Conservation (phyloP, 2,329 filamentous ascomycete species). For the Penicillium sp. region DNA sequence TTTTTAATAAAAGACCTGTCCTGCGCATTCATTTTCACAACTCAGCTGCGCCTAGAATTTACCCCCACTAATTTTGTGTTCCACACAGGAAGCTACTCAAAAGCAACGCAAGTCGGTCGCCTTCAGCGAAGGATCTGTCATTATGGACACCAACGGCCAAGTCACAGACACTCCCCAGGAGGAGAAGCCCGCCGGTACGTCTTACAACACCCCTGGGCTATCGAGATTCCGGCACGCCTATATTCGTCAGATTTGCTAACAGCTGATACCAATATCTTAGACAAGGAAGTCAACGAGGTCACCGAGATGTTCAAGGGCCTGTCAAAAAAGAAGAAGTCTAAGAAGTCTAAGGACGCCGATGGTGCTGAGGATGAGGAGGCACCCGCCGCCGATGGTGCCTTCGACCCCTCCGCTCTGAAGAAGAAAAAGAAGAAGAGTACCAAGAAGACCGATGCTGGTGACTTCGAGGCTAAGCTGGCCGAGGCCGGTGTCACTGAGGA, state of each 20-base stretch:
- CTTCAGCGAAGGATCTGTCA: constrained; percentile 83
- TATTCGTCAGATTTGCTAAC: constrained; percentile 28
- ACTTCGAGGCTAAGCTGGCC: constrained; percentile 70
- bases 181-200: constrained; percentile 79
- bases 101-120: constrained; percentile 91
- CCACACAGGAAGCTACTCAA: constrained; percentile 47
- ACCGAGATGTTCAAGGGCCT: constrained; percentile 70
- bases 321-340: constrained; percentile 74
- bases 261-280: constrained; percentile 27
- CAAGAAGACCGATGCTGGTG: constrained; percentile 62
- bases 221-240: constrained; percentile 36
- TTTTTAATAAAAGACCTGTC: not conserved
- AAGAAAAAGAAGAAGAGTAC: constrained; percentile 77
- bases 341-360: constrained; percentile 61
- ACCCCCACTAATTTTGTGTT: constrained; percentile 32
- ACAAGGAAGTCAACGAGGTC: constrained; percentile 67
- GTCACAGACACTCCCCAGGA: constrained; percentile 77
- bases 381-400: constrained; percentile 60
- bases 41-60: constrained; percentile 9
- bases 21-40: constrained; percentile 11
- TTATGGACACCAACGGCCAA: constrained; percentile 88
- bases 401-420: constrained; percentile 70
- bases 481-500: constrained; percentile 64
- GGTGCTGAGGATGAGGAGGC: constrained; percentile 56
- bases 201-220: constrained; percentile 55